Evolutionary conservation across 2,329 filamentous ascomycete genomes (phyloP), one percentile per base, ranked within the genome.

Genomic region (Aureobasidium sp.): DNA sequence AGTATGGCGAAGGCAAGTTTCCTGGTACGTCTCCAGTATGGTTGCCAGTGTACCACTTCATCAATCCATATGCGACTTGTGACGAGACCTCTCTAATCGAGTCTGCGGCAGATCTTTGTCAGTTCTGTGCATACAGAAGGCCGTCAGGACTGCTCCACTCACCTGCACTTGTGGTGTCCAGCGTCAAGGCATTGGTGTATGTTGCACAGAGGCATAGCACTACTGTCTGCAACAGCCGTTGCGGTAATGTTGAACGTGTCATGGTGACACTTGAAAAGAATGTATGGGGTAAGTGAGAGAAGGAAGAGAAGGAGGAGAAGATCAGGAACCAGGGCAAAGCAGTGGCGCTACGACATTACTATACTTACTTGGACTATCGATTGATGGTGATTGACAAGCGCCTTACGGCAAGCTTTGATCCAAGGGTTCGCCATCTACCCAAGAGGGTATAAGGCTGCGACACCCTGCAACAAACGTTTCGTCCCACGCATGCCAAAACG

Each of bases 1-100:
- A 89, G 71, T 87, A 87, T 66, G 87, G 87, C 26, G 70, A 68
- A 3, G 76, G 75, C 41, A 77, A 73, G 42, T 75, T 75, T 23
- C 77, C 78, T 12, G 74, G 63, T 2, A 67, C 66, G n/a, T 66
- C 67, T 7, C 68, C 56, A 23, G 68, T 68, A 23, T 65, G 62
- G 56, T 74, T 74, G 66, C 71, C 72, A 15, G 68, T 64, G 59
- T 75, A 75, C 60, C 64, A 73, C 8, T 68, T 68, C 62, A 75
- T 70, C 20, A 75, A 62, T 26, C 66, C 68, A 51, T 70, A 68
- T 9, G 70, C 73, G 32, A 74, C 64, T 4, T 66, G 67, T 17
- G 66, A 60, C n/a, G 73, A 67, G 20, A 71, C 70, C 47, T 64
- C 63, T n/a, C 65, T 66, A 41, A 75, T 70, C 2, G 73, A 75